Evolutionary conservation across 1,284 basidiomycete genomes (phyloP).

Genomic region (Cutaneotrichosporon curvatum): DNA sequence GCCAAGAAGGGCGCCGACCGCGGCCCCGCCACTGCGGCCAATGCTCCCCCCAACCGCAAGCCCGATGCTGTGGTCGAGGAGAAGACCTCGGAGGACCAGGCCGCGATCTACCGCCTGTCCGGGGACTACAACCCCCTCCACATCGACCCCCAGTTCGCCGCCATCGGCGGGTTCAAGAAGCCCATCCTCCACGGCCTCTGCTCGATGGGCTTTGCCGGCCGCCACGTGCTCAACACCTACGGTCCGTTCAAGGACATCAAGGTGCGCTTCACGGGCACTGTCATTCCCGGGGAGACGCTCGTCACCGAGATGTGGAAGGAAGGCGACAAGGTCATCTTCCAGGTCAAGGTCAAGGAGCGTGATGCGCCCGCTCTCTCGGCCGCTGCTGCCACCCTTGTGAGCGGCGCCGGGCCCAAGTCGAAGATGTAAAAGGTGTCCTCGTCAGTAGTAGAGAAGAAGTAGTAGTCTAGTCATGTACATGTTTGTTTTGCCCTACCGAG

Average conservation of each 20-base stretch:
- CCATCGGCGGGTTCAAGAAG: slow-evolving; percentile 87
- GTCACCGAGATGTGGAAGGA: slow-evolving; percentile 98
- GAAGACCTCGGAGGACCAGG: slow-evolving; percentile 72
- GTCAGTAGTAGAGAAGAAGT: too few relatives aligned
- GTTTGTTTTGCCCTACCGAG: too few relatives aligned
- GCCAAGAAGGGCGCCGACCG: slow-evolving; percentile 77
- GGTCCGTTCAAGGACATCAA: slow-evolving; percentile 90
- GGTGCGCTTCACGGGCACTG: slow-evolving; percentile 64
- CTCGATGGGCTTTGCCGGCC: slow-evolving; percentile 88
- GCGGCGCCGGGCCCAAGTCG: slow-evolving; percentile 29
- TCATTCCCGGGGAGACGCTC: slow-evolving; percentile 92
- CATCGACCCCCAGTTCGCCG: slow-evolving; percentile 87
- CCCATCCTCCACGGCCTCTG: slow-evolving; percentile 76
- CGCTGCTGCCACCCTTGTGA: slow-evolving; percentile 50
- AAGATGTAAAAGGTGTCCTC: slow-evolving; percentile 30
- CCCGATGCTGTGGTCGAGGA: slow-evolving; percentile 83
- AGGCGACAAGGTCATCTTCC: slow-evolving; percentile 81
- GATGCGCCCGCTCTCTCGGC: slow-evolving; percentile 49
- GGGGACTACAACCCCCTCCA: slow-evolving; percentile 91
- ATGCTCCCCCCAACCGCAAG: slow-evolving; percentile 70
- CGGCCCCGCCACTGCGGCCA: slow-evolving; percentile 77
- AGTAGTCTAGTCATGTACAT: too few relatives aligned
- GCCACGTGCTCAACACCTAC: slow-evolving; percentile 81
- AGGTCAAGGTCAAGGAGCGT: slow-evolving; percentile 51
- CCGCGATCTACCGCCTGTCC: slow-evolving; percentile 80